phyloP scores from a whole-genome alignment of 257 asterid genomes.

The Nicotiana otophora region DNA sequence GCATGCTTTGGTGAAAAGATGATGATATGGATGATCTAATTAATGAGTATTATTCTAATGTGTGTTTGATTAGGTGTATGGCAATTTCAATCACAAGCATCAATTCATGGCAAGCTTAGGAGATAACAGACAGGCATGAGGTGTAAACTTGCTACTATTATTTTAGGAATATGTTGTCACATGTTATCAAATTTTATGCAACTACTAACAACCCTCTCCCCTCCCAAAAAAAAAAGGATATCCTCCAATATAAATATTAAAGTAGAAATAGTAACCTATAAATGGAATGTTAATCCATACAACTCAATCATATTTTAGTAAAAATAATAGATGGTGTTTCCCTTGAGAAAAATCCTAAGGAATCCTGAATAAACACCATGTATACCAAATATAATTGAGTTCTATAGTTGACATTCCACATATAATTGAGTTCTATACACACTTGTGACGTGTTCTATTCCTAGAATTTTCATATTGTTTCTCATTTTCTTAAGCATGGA shows the following conservation, averaged over 20 bases:
- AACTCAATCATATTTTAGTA: neutral
- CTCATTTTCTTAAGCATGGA: neutral
- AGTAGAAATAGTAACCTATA: neutral
- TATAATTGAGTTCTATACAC: no score
- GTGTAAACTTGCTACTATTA: constrained; percentile 23
- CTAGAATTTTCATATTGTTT: neutral
- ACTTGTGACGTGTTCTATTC: neutral
- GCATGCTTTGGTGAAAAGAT: neutral
- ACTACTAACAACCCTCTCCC: neutral
- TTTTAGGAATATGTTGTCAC: constrained; percentile 16
- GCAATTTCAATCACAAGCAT: constrained; percentile 12
- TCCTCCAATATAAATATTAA: neutral
- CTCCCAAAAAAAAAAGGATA: neutral
- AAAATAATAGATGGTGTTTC: neutral
- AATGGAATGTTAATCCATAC: neutral
- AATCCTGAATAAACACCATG: neutral
- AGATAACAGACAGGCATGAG: constrained; percentile 38
- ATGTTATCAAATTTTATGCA: constrained; percentile 12
- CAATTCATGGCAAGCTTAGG: constrained; percentile 16
- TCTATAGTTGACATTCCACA: neutral
- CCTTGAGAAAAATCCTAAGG: neutral
- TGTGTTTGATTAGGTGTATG: constrained; percentile 6
- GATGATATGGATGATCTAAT: constrained; percentile 4
- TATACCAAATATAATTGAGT: neutral
- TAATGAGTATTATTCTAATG: neutral